Evolutionary conservation across 2,329 filamentous ascomycete genomes (phyloP), one percentile per base, ranked within the genome.

Genomic region (Elsinoe australis): DNA sequence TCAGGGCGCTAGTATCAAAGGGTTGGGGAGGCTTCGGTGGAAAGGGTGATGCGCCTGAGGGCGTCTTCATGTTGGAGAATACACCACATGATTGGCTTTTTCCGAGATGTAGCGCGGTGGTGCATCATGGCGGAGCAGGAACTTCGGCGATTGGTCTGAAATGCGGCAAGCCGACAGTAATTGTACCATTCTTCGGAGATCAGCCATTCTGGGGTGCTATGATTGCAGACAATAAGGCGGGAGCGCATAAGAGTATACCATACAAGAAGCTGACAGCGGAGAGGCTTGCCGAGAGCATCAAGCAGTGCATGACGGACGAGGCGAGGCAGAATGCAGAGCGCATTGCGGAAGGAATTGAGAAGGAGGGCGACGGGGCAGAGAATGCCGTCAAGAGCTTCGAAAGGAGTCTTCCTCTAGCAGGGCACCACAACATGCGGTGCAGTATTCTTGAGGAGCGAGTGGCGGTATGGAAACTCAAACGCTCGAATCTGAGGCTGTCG

Each of bases 11-110:
- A 5, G 80, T 88, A 0, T 85, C 80, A 1, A 85, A 85, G 59
- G 84, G 84, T 3, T 88, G 84, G 84, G 82, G 83, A 29, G 82
- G 80, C 0, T 67, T 87, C 2, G 84, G 84, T 3, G 72, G 71
- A 4, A 72, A 75, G 2, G 67, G 69, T 28, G 64, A 75, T 26
- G 69, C 75, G 0, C 78, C 80, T 0, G 79, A 83, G 0, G 76
- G 80, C 52, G 69, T 87, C 48, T 85, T 76, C 64, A 78, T 87
- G 75, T 72, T 88, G 3, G 83, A 79, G 28, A 86, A 87, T 55
- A 82, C 76, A 0, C 84, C 83, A 0, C 83, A 87, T 58, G 83
- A 87, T 63, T 88, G 84, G 83, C 68, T 88, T 0, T 87, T 87
- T 53, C 81, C 81, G 0, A 70, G 71, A 22, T 78, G 86, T 3